A percentile compares a stretch with the other conserved stretches of the same genome.
Evolutionary conservation across 2,329 filamentous ascomycete genomes (phyloP).

Genomic region (Calonectria pteridis): DNA sequence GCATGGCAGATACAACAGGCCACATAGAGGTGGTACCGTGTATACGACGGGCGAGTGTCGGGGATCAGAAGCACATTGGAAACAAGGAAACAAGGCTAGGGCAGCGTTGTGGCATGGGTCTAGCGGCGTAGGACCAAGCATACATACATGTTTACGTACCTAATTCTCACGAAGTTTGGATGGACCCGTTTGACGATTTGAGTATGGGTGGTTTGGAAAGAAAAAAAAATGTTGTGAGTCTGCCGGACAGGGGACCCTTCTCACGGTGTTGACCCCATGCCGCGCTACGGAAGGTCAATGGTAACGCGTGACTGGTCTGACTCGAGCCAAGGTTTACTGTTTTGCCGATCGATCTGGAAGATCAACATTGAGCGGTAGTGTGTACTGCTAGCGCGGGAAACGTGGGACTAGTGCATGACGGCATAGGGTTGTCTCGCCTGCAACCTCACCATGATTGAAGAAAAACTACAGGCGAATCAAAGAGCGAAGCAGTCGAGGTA

Average conservation of each 20-base stretch:
- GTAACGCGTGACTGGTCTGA: not conserved
- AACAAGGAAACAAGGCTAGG: not conserved
- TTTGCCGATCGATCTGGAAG: constrained; percentile 12
- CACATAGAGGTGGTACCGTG: constrained; percentile 34
- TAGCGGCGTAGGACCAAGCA: constrained; percentile 1
- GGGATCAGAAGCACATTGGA: not conserved
- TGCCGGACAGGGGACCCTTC: not conserved
- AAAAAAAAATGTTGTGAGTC: not conserved
- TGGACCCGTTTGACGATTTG: not conserved
- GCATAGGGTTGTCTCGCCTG: not conserved
- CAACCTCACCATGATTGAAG: not conserved
- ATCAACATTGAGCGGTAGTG: not conserved
- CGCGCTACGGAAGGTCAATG: not conserved
- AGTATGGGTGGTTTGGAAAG: not conserved
- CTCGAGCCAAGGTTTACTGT: not conserved
- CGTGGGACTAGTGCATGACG: not conserved
- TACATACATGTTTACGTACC: constrained; percentile 5
- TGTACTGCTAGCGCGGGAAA: not conserved
- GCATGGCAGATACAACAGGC: constrained; percentile 75
- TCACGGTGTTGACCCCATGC: not conserved
- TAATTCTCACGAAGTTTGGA: not conserved
- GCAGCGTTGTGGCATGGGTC: constrained; percentile 7
- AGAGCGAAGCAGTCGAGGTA: not conserved
- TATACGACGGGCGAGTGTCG: not conserved
- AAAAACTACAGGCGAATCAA: constrained; percentile 11